Base-by-base conservation (phyloP, 805 yeast species). In the Blastobotrys chiropterorum region DNA sequence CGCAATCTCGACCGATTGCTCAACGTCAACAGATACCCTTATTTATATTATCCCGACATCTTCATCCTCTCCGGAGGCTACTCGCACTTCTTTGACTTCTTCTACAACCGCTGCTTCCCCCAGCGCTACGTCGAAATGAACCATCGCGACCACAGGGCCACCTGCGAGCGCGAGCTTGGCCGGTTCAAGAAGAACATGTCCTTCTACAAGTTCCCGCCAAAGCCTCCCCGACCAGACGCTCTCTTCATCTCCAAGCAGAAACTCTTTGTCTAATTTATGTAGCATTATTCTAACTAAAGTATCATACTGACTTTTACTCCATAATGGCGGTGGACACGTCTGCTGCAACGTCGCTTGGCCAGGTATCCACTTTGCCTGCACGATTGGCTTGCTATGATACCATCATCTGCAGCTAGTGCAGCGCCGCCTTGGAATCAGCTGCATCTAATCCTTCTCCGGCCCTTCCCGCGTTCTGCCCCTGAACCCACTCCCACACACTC, bases 1-100 rank as follows among this genome's bases (percentile, higher is more conserved):
- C 74, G 99, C 55, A 83, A 83, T 54, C 78, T 86, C 59, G 99
- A 94, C 70, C 78, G 99, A 56, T 77, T 78, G 40, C 59, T 81
- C 49, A 90, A 90, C 66, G 74, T 80, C 55, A 81, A 83, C 52
- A 74, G 77, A 55, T 94, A 94, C 68, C 99, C 99, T 0, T 72
- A 78, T 54, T 73, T 94, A 52, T 80, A 79, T 57, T 94, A 85
- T 64, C 99, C 99, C 1, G 96, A 94, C 69, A 81, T 94, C 43
- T 82, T 88, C 38, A 81, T 94, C 34, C 73, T 94, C 44, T 86
- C 89, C 56, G 98, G 98, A 26, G 99, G 99, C 11, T 94, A 94
- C 73, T 83, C 84, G 64, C 73, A 74, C 39, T 94, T 90, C 63
- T 90, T 75, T 67, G 82, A 82, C 46, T 66, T 67, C 30, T 81